Evolutionary conservation across 208 protist genomes (phyloP), one percentile per base, ranked within the genome.

Genomic region (Crithidia sp.): DNA sequence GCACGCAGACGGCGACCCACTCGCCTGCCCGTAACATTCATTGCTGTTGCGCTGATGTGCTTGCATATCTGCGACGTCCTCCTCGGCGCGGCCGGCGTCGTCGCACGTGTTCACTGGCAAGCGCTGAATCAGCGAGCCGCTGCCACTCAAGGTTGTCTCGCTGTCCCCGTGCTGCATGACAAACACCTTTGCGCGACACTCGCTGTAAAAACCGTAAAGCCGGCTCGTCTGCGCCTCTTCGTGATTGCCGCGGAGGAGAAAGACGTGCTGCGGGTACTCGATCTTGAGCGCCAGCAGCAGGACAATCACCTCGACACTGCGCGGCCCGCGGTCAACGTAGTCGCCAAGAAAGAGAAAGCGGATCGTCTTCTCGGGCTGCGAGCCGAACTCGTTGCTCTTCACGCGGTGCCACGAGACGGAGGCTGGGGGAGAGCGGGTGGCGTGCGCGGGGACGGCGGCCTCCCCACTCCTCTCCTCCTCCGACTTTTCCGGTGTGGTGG

Each of bases 301-400:
- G 10, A 93, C 64, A 52, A 97, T 91, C 0, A 93, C 84, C 76
- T 97, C 93, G 8, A 97, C 74, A 39, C 89, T 85, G 47, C 89
- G 81, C 54, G 90, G 82, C 0, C 98, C 98, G 56, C 98, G 90
- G 76, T 99, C 98, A 8, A 99, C 98, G 75, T 99, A 99, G 77
- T 99, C 97, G 44, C 98, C 97, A 52, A 99, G 90, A 79, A 99
- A 99, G n/a, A 99, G 83, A 76, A 98, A 97, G 13, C 87, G 85
- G 37, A 81, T 81, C 17, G 71, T 82, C 70, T 77, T 80, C 39
- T 49, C 60, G 3, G 59, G 14, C n/a, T 55, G 49, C 7, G 28
- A 59, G 40, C 0, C 10, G 12, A 71, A 60, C n/a, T 65, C 72
- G 58, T 45, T 55, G 39, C 28, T 45, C 47, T 80, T 44, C 16